Base-by-base conservation (phyloP, 2,329 filamentous ascomycete genomes). In the Ophiosphaerella korrae region DNA sequence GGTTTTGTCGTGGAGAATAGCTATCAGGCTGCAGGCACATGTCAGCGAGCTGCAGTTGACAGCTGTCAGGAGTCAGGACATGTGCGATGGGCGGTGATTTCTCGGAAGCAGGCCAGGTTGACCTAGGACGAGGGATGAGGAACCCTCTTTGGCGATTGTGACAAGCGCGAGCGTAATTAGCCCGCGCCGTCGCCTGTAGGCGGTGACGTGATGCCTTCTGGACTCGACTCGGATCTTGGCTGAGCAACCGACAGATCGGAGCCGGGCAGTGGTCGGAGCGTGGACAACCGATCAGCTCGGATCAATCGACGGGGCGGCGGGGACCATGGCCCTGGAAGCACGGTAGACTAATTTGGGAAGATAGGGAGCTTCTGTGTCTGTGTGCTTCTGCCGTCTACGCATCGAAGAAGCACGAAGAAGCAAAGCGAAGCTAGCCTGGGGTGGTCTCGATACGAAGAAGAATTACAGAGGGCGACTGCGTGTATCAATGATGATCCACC, bases 161-260 rank as follows among this genome's bases (percentile, higher is more conserved):
- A 41, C 35, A 45, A 53, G 48, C 46, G 56, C 46, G 47, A 53
- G 48, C 46, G 56, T 45, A 45, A 62, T 60, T 52, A 57, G 49
- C 50, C 48, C 45, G 26, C 40, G 46, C 50, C 48, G 26, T 42
- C 26, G 44, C 54, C 43, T 48, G 52, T 21, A 21, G 18, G 18
- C 18, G 18, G 18, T 62, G 58, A 64, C 54, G 58, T 62, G 54
- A 60, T 50, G 35, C 51, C 45, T 43, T 42, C 42, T 52, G 48
- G 32, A 52, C 40, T 47, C 48, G 31, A 38, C 40, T 47, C 45
- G 26, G 35, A 23, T 14, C 53, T 58, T 53, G 55, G 52, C 53
- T 24, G 39, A 42, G 53, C 52, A 58, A 55, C 69, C 69, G 69
- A 67, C 65, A 62, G 64, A 18, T 43, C 62, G 69, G 69, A 62